Percentiles rank a stretch among this genome's conserved stretches.
Conservation (phyloP, 208 protist genomes). For the Polymyxa betae region DNA sequence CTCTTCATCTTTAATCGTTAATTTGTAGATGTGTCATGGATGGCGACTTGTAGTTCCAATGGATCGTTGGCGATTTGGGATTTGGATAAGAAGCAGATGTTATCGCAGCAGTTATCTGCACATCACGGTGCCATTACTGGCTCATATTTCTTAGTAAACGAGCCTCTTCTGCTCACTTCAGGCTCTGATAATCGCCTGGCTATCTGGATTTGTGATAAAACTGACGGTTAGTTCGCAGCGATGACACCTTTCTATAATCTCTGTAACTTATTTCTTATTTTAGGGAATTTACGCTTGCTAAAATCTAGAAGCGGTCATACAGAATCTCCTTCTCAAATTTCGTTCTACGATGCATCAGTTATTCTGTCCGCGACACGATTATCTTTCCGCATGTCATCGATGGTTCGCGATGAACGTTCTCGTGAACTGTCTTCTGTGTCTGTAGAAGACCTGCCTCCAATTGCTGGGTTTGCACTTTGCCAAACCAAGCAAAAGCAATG, state of each 20-base stretch:
- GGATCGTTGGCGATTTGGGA: constrained; percentile 31
- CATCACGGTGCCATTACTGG: not conserved
- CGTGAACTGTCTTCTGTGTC: not conserved
- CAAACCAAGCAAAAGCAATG: constrained; percentile 40
- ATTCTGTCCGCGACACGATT: not conserved
- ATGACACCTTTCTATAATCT: not conserved
- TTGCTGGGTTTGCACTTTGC: not conserved
- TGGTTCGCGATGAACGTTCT: constrained; percentile 11
- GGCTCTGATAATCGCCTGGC: constrained; percentile 18
- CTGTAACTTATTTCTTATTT: not conserved
- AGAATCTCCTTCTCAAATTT: not conserved
- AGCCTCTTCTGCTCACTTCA: constrained; percentile 5
- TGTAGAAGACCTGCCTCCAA: not conserved
- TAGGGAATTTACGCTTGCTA: not conserved
- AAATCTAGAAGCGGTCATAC: not conserved
- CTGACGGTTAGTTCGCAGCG: not conserved
- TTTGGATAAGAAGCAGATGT: not conserved
- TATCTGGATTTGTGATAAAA: constrained; percentile 9
- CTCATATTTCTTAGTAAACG: not conserved
- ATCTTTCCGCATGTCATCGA: not conserved
- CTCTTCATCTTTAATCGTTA: not conserved
- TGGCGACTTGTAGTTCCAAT: not conserved
- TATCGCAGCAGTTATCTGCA: not conserved
- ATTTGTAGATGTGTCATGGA: not conserved
- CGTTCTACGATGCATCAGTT: not conserved